Base-by-base conservation (phyloP, 2,329 filamentous ascomycete genomes). In the Seiridium cupressi region DNA sequence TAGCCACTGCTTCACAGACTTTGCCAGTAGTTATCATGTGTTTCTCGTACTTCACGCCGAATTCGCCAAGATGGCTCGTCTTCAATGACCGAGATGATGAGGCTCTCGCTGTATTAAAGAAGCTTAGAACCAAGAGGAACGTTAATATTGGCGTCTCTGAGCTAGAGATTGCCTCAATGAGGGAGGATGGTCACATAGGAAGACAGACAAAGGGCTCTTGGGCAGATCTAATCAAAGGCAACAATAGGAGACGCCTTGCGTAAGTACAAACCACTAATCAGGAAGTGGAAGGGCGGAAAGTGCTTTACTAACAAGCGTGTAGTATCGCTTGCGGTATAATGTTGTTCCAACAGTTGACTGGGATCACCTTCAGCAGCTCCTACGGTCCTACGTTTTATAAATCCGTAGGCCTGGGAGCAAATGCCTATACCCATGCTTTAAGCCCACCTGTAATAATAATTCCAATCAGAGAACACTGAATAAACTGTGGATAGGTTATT, bases 1-100 rank as follows among this genome's bases (percentile, higher is more conserved):
- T 63, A n/a, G 63, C 63, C 4, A 65, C 63, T 6, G 61, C 59
- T 3, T 42, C 65, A 7, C 64, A 61, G 0, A 59, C 63, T 11
- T 32, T 65, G 3, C 64, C 63, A 0, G 63, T 63, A 10, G 56
- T 65, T 26, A 57, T 62, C 18, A 26, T 26, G 18, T 26, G 18
- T 26, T 26, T 26, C 18, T 2, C 2, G 18, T n/a, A 34, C 42
- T 60, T 62, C 44, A 60, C 48, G 26, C 58, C 49, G 10, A 36
- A 55, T 36, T 60, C 51, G 11, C 60, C 57, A 9, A 36, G 57
- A 18, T 59, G 58, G 58, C 53, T 60, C 32, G 35, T 60, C 36
- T 55, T 44, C 40, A 55, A 59, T 18, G 57, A 55, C 10, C 48
- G 57, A n/a, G 34, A 26, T 18, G 48, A 54, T 34, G 57, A 59